Percentiles rank a stretch among this genome's conserved stretches.
These are phyloP conservation scores for Fusarium torreyae DNA, from an alignment of 2,329 filamentous ascomycete species.

Conservation along the genomic window DNA sequence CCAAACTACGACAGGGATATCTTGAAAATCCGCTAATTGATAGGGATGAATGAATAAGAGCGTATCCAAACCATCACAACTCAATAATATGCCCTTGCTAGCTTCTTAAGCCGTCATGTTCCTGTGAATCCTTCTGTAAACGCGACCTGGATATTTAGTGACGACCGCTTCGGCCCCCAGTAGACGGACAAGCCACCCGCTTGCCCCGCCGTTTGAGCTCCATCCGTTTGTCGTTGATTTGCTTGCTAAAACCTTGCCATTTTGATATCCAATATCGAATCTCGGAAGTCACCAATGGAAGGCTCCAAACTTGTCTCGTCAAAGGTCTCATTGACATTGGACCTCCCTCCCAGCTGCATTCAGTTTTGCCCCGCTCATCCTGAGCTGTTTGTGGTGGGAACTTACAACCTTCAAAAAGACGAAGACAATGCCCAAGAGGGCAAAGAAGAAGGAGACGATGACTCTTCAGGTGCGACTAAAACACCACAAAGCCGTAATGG, in stretches of 20 bases:
- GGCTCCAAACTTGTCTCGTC: slow-evolving; percentile 55
- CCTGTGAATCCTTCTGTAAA: not conserved
- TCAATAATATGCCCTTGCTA: not conserved
- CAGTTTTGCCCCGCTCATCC: slow-evolving; percentile 77
- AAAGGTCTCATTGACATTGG: slow-evolving; percentile 67
- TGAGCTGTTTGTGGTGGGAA: slow-evolving; percentile 83
- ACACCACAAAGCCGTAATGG: slow-evolving; percentile 77
- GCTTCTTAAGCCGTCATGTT: not conserved
- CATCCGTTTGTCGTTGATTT: slow-evolving; percentile 22
- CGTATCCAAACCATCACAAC: not conserved
- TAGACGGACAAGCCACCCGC: slow-evolving; percentile 29
- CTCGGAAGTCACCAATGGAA: slow-evolving; percentile 42
- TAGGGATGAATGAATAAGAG: too few relatives aligned
- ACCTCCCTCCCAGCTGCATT: slow-evolving; percentile 83
- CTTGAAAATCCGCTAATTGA: slow-evolving; percentile 1
- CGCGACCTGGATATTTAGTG: slow-evolving; percentile 18
- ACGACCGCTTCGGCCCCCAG: slow-evolving; percentile 28
- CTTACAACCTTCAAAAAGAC: slow-evolving; percentile 80
- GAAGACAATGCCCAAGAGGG: slow-evolving; percentile 52
- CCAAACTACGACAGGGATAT: slow-evolving; percentile 4
- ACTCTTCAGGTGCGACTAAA: slow-evolving; percentile 44
- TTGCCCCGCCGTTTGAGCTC: slow-evolving; percentile 41
- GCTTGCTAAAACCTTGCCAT: slow-evolving; percentile 21
- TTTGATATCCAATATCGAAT: not conserved
- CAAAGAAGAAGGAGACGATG: slow-evolving; percentile 44